Evolutionary conservation across 1,284 basidiomycete species (phyloP), one percentile per base, ranked within the genome.

Genomic region (Wolfiporia cocos): DNA sequence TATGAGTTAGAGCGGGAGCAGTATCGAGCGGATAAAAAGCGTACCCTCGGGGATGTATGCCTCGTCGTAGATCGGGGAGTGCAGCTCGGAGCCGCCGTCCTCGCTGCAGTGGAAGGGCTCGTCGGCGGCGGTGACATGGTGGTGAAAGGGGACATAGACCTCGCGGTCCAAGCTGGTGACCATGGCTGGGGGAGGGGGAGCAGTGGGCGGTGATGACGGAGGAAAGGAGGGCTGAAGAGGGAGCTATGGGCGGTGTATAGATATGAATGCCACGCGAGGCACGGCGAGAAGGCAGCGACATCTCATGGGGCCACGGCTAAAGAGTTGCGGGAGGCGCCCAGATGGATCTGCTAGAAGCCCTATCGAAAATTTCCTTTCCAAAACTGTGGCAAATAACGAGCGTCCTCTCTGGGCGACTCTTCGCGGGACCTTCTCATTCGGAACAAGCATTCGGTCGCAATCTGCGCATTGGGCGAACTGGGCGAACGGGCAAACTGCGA

Each of bases 101-200:
- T 83, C 81, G 59, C 77, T 80, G 14, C 81, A 81, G 61, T 78
- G 78, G 41, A 71, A 71, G 32, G 77, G 74, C 53, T 84, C 81
- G 56, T 83, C 81, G 44, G 68, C 61, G 47, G 70, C 64, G 59
- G 71, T 69, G 44, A 57, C 50, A n/a, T n/a, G n/a, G 43, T 66
- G 64, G 34, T 71, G 70, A 62, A 76, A 78, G 24, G 75, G 71
- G 17, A 74, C 65, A 56, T 72, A 79, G 44, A 77, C 66, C 63
- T 76, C 74, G 61, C 66, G 62, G 63, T 66, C 67, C 47, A 66
- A 49, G 55, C 70, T 71, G 54, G 66, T 68, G 61, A 79, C 77
- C 77, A 81, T 81, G 54, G 46, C 54, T 49, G 48, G 34, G 52
- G 48, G 48, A 50, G 47, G 49, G 46, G 26, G 49, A 44, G 51